Conservation (phyloP, 2,329 filamentous ascomycete species). For the Thielaviopsis ethacetica region DNA sequence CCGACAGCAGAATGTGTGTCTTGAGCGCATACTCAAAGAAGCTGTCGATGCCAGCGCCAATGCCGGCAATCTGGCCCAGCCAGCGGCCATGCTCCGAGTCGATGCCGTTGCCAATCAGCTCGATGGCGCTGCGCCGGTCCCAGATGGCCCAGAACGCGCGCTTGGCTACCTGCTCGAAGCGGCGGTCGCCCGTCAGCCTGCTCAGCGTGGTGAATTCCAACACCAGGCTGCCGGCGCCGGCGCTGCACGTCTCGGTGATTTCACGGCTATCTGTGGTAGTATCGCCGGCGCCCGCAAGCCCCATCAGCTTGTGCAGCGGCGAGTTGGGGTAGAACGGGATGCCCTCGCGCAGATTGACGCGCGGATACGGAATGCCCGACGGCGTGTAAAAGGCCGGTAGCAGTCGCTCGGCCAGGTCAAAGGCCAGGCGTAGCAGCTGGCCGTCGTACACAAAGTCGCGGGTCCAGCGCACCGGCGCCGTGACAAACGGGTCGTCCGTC, state of each 20-base stretch:
- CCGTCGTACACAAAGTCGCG: slow-evolving; percentile 74
- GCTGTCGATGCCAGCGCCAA: slow-evolving; percentile 91
- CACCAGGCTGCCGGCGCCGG: slow-evolving; percentile 87
- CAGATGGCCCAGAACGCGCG: slow-evolving; percentile 96
- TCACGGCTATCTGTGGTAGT: slow-evolving; percentile 29
- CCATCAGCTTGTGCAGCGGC: slow-evolving; percentile 45
- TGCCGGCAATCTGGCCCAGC: slow-evolving; percentile 79
- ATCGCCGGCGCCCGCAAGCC: slow-evolving; percentile 9
- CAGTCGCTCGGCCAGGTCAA: slow-evolving; percentile 68
- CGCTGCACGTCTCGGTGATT: slow-evolving; percentile 91
- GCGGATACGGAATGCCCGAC: slow-evolving; percentile 84
- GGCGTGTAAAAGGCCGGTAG: slow-evolving; percentile 83
- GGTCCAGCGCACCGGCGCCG: slow-evolving; percentile 49
- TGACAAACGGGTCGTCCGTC: slow-evolving; percentile 27
- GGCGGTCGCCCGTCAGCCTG: slow-evolving; percentile 65
- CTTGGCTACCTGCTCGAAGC: slow-evolving; percentile 84
- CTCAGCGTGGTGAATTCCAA: slow-evolving; percentile 87
- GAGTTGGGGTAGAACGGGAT: slow-evolving; percentile 88
- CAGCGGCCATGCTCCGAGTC: slow-evolving; percentile 83
- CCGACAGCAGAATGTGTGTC: slow-evolving; percentile 77
- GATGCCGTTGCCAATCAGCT: slow-evolving; percentile 78
- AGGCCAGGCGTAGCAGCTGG: slow-evolving; percentile 74
- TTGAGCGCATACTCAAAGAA: slow-evolving; percentile 98
- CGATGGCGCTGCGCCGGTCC: slow-evolving; percentile 68
- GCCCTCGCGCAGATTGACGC: slow-evolving; percentile 79